phyloP scores from a whole-genome alignment of 768 basidiomycete genomes.

The Sarcodon sp. region DNA sequence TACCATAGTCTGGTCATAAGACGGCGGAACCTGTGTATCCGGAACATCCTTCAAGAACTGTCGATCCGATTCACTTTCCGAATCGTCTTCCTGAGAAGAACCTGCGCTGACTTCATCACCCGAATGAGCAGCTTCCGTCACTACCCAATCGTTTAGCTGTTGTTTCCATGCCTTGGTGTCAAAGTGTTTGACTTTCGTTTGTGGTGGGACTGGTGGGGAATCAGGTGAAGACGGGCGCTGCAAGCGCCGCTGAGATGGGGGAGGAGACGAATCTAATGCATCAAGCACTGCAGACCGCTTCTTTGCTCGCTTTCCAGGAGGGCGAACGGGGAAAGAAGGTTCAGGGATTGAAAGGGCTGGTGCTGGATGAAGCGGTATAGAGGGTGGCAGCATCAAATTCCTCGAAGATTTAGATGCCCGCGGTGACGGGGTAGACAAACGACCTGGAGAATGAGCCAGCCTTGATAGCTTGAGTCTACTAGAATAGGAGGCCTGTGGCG shows the following conservation, averaged over 20 bases:
- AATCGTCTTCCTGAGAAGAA: conserved; percentile 39
- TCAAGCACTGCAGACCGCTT: conserved; percentile 9
- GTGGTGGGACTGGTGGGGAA: conserved; percentile 1
- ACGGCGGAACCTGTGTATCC: conserved; percentile 54
- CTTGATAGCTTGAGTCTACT: too few relatives aligned
- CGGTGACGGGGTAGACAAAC: too few relatives aligned
- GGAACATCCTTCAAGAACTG: conserved; percentile 51
- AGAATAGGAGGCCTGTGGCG: too few relatives aligned
- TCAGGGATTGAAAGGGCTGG: conserved; percentile 17
- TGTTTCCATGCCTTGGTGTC: conserved; percentile 17
- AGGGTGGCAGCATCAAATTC: conserved; percentile 20
- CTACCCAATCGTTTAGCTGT: conserved; percentile 35
- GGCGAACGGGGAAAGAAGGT: conserved; percentile 33
- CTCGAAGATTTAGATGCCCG: too few relatives aligned
- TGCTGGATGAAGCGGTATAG: conserved; percentile 15
- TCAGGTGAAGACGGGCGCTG: conserved; percentile 8
- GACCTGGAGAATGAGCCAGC: too few relatives aligned
- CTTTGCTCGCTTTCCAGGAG: conserved; percentile 17
- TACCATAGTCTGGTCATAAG: conserved; percentile 59
- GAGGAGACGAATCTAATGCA: conserved; percentile 17
- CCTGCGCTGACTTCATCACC: conserved; percentile 69
- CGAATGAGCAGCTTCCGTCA: conserved; percentile 65
- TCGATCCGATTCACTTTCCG: conserved; percentile 51
- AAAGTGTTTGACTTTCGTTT: conserved; percentile 8
- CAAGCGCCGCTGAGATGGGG: conserved; percentile 18